Evolutionary conservation across 164 flowering plant species (phyloP), one percentile per base, ranked within the genome.

Genomic region (grape (Vitis vinifera)): DNA sequence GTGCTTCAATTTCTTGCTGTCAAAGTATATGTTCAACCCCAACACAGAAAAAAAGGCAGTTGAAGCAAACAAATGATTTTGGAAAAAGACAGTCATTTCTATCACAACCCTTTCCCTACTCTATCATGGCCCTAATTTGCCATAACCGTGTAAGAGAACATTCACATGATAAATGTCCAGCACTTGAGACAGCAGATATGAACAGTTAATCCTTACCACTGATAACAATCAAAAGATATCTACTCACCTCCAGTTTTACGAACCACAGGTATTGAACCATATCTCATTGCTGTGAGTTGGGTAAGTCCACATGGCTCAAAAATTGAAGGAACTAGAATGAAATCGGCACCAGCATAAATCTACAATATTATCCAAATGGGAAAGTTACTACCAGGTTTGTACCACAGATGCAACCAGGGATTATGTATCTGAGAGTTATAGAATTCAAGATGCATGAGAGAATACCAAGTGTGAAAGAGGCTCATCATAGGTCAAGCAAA

Each of bases 291-390:
- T 63, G 62, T 84, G 58, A 95, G 94, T 71, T 95, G 99, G 16
- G 99, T 95, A 29, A 95, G 86, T 53, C 99, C 99, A 79, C 99
- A 95, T 23, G 99, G 99, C 86, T 95, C 99, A 78, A 95, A 95
- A 30, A 95, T 86, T 66, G 99, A 95, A 61, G 99, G 98, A 65
- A 93, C 99, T 23, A 95, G 64, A 75, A 93, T 91, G 78, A 95
- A 89, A 83, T 95, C 98, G 9, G 98, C 80, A 70, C 97, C 99
- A 16, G 97, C 97, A 83, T 95, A 95, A 78, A 95, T 95, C 98
- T 95, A 76, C 52, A 69, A 49, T 29, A 12, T 4, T 52, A 62
- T 56, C 50, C 67, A 69, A 67, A 57, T 47, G 51, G n/a, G 61
- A 51, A 2, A 71, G 59, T 47, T 47, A 12, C n/a, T 51, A 8